Evolutionary conservation across 768 basidiomycete genomes (phyloP).

Genomic region (Exsudoporus frostii): DNA sequence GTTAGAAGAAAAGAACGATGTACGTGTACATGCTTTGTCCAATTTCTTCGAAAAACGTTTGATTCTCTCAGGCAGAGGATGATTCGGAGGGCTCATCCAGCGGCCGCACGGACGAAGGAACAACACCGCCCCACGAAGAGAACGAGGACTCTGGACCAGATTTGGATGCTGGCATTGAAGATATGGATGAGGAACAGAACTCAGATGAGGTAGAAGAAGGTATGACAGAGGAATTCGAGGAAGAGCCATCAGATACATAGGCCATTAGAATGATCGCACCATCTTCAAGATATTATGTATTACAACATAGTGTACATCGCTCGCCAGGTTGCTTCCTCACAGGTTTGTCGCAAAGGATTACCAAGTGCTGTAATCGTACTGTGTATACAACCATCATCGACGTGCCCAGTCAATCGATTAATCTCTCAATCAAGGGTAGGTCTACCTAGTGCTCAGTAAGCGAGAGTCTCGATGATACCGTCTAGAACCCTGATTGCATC

Average conservation of each 20-base stretch:
- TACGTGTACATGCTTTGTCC: conserved; percentile 30
- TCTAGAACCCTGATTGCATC: conserved; percentile 83
- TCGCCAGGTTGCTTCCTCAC: not conserved
- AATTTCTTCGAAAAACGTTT: not conserved
- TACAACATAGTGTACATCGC: not conserved
- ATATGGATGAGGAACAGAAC: conserved; percentile 44
- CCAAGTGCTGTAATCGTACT: not conserved
- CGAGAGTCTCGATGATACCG: conserved; percentile 77
- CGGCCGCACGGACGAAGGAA: conserved; percentile 29
- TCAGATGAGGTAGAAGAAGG: conserved; percentile 41
- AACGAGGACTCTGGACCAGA: conserved; percentile 40
- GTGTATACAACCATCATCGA: not conserved
- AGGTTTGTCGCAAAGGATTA: not conserved
- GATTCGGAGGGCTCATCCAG: conserved; percentile 35
- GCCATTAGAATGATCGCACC: not conserved
- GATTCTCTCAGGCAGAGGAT: conserved; percentile 30
- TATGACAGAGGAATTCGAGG: conserved; percentile 52
- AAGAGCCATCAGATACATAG: conserved; percentile 36
- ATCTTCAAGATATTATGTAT: not conserved
- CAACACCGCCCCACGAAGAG: conserved; percentile 34
- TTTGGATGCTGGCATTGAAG: conserved; percentile 38
- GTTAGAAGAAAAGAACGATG: conserved; percentile 84
- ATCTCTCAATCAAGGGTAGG: not conserved
- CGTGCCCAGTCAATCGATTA: not conserved
- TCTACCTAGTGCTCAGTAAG: conserved; percentile 43